Evolutionary conservation across 257 asterid species (phyloP).

Genomic region (Nicotiana paniculata): DNA sequence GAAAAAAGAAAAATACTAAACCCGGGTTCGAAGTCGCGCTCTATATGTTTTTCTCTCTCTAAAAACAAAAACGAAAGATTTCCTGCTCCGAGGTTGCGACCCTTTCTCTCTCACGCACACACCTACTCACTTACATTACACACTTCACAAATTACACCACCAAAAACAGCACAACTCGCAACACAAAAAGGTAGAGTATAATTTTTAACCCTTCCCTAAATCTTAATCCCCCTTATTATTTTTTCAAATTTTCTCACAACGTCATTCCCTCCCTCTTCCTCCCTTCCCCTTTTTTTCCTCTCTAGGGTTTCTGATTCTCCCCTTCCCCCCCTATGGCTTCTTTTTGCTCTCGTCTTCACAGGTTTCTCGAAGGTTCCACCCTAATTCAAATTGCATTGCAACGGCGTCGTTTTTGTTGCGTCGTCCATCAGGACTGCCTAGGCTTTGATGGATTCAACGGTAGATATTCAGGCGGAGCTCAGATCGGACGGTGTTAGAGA

Average conservation of each 20-base stretch:
- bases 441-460: conserved; percentile 28
- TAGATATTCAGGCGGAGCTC: conserved; percentile 8
- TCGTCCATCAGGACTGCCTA: neutral
- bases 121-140: neutral
- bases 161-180: neutral
- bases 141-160: conserved; percentile 6
- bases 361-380: conserved; percentile 24
- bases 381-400: neutral
- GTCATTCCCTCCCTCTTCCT: neutral
- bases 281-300: neutral
- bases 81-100: neutral
- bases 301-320: conserved; percentile 3
- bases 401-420: conserved; percentile 31
- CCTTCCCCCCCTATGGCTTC: conserved; percentile 33
- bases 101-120: conserved; percentile 3
- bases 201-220: neutral
- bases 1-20: neutral
- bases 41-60: neutral
- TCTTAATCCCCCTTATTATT: neutral
- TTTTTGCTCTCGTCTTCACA: conserved; percentile 38
- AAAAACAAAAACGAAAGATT: neutral
- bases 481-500: conserved; percentile 43
- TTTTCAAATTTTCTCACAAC: neutral
- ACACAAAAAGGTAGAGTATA: neutral
- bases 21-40: neutral